Conservation (phyloP, 176 grass and related monocot genomes). For the Olyra latifolia region DNA sequence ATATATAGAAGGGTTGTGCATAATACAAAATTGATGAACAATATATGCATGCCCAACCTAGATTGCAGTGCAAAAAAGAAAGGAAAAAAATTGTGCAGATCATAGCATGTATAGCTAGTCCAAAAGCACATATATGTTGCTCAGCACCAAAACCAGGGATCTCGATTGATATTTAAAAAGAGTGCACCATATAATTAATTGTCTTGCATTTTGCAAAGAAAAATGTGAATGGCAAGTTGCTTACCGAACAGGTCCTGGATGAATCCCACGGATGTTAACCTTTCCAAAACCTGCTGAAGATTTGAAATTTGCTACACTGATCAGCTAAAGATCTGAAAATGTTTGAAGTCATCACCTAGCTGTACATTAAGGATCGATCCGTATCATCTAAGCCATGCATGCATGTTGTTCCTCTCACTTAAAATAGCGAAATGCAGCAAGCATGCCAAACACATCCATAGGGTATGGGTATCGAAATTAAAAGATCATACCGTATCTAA, state of each 20-base stretch:
- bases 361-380: neutral
- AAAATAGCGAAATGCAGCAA: conserved; percentile 15
- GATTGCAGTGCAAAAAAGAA: neutral
- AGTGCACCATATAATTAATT: neutral
- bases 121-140: neutral
- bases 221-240: neutral
- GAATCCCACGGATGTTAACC: conserved; percentile 48
- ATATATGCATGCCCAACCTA: neutral
- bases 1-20: neutral
- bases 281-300: conserved; percentile 56
- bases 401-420: neutral
- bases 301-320: conserved; percentile 15
- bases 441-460: too few relatives aligned
- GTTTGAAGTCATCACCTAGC: neutral
- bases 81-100: neutral
- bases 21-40: neutral
- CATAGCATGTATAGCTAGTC: neutral
- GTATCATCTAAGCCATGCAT: neutral
- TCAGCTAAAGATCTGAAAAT: conserved; percentile 6
- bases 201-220: neutral
- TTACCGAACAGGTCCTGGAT: conserved; percentile 60
- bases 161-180: neutral
- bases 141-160: neutral
- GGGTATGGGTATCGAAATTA: neutral
- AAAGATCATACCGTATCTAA: conserved; percentile 53